Evolutionary conservation across 169 alveolate genomes (phyloP).

Genomic region (Eimeria acervulina): DNA sequence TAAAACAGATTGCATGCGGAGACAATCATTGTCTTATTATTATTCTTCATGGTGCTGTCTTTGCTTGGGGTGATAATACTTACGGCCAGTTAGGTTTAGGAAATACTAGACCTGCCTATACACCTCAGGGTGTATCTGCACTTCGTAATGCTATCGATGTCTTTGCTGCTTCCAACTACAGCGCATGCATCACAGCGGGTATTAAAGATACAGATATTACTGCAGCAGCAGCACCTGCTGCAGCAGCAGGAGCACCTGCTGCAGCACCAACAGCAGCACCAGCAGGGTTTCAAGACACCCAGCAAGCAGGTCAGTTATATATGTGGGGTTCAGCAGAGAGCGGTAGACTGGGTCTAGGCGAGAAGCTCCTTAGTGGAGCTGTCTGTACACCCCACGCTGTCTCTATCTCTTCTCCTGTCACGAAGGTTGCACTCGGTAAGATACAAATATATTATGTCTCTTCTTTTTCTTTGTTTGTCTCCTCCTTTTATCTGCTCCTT

Average conservation of each 20-base stretch:
- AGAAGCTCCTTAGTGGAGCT: conserved; percentile 85
- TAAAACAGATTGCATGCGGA: conserved; percentile 89
- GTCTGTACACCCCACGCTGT: conserved; percentile 90
- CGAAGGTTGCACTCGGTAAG: conserved; percentile 90
- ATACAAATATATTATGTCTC: neutral
- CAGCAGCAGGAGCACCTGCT: conserved; percentile 1
- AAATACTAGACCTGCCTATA: conserved; percentile 85
- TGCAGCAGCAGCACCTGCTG: neutral
- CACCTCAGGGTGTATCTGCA: conserved; percentile 89
- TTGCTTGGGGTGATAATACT: conserved; percentile 91
- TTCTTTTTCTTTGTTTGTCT: too few species aligned
- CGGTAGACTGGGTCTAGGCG: conserved; percentile 94
- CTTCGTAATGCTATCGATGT: conserved; percentile 91
- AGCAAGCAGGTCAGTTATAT: conserved; percentile 90
- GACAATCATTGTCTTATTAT: conserved; percentile 90
- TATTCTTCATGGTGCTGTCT: conserved; percentile 87
- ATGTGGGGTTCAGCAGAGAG: conserved; percentile 93
- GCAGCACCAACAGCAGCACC: neutral
- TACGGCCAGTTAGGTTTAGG: conserved; percentile 93
- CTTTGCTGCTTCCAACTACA: conserved; percentile 92
- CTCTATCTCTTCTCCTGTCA: conserved; percentile 86
- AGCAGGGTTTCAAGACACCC: conserved; percentile 71
- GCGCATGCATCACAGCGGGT: conserved; percentile 90
- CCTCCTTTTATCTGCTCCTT: too few species aligned
- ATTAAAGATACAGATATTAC: conserved; percentile 79